Evolutionary conservation across 306 rosid species (phyloP).

Genomic region (Trifolium dubium): DNA sequence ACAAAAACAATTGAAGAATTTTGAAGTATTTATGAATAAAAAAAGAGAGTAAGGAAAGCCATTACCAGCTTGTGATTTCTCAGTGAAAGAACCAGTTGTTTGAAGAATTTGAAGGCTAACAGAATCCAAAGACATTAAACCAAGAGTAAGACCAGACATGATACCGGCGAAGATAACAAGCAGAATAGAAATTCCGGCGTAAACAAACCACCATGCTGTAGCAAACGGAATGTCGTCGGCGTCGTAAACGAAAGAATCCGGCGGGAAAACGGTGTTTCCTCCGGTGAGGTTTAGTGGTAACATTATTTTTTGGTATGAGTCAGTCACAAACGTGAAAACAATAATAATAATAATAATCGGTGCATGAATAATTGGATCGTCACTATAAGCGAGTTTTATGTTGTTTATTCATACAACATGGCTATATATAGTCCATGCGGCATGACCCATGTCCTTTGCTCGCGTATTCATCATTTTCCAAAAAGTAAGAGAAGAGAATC

Average conservation of each 20-base stretch:
- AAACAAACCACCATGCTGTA: slow-evolving; percentile 69
- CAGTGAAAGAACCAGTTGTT: slow-evolving; percentile 61
- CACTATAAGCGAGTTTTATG: not conserved
- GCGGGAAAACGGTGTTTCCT: slow-evolving; percentile 2
- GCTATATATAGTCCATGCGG: no score
- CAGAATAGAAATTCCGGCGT: slow-evolving; percentile 55
- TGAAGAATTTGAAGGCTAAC: slow-evolving; percentile 90
- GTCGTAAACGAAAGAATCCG: slow-evolving; percentile 48
- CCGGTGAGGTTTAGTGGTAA: not conserved
- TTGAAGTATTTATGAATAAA: not conserved
- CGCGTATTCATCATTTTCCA: no score
- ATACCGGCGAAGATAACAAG: slow-evolving; percentile 89
- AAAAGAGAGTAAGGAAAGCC: no score
- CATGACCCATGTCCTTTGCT: no score
- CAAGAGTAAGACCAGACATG: slow-evolving; percentile 93
- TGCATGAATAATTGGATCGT: not conserved
- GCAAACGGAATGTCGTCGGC: slow-evolving; percentile 68
- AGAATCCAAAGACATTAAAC: slow-evolving; percentile 74
- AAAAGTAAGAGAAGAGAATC: no score
- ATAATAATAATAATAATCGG: not conserved
- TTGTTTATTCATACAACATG: no score
- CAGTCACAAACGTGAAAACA: not conserved
- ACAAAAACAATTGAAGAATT: slow-evolving; percentile 6
- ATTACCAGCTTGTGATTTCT: slow-evolving; percentile 85
- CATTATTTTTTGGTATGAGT: not conserved